These are phyloP conservation scores for Haematococcus lacustris DNA, from an alignment of 139 green algal genomes.

Conservation along the genomic window DNA sequence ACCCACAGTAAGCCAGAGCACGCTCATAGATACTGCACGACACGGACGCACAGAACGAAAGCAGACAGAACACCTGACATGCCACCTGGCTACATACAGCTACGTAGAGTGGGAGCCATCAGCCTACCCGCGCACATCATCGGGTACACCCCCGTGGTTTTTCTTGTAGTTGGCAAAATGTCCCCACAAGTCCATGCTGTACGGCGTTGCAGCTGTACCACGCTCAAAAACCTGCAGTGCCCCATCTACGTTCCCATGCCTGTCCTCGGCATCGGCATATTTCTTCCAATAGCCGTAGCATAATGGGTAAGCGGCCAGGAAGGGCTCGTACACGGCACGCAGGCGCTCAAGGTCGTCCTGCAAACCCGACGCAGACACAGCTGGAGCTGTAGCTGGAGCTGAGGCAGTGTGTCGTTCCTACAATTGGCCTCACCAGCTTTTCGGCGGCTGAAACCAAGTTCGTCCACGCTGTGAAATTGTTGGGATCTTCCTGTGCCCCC, in stretches of 20 bases:
- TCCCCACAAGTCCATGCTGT: conserved; percentile 69
- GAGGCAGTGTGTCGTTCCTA: not conserved
- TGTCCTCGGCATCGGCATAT: conserved; percentile 61
- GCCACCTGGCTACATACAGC: too few relatives aligned
- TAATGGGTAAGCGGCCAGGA: conserved; percentile 67
- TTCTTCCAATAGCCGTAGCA: conserved; percentile 90
- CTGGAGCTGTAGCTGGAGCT: not conserved
- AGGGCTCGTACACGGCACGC: conserved; percentile 52
- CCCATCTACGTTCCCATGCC: conserved; percentile 10
- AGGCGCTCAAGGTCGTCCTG: conserved; percentile 58
- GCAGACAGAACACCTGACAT: not conserved
- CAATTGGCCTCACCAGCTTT: conserved; percentile 10
- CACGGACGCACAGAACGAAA: too few relatives aligned
- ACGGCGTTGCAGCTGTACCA: conserved; percentile 52
- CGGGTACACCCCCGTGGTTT: conserved; percentile 18
- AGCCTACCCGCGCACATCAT: conserved; percentile 56
- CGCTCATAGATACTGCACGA: conserved; percentile 69
- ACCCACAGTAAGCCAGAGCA: conserved; percentile 43
- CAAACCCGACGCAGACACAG: conserved; percentile 1
- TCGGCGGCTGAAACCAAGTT: conserved; percentile 55
- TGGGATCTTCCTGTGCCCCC: conserved; percentile 41
- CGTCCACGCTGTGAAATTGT: conserved; percentile 65
- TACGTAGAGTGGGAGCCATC: too few relatives aligned
- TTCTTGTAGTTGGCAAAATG: conserved; percentile 51
- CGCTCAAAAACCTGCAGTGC: conserved; percentile 55